Evolutionary conservation across 1,284 basidiomycete genomes (phyloP).

Genomic region (Bjerkandera adusta): DNA sequence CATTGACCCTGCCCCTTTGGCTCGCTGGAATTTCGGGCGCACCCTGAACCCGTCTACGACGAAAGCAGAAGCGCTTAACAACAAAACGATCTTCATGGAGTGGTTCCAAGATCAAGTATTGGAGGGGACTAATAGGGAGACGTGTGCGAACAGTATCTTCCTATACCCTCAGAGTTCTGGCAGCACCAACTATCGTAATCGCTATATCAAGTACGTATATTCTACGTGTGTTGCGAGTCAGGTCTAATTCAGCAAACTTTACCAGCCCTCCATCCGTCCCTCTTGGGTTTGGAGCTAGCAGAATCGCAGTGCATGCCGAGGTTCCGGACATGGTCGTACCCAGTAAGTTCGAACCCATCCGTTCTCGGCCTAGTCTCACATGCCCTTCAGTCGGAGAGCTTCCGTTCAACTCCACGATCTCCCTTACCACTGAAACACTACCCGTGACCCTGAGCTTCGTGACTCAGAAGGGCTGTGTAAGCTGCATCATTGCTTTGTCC

Average conservation of each 20-base stretch:
- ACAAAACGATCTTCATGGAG: constrained; percentile 34
- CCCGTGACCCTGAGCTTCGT: constrained; percentile 39
- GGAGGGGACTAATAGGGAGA: constrained; percentile 23
- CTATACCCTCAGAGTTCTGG: constrained; percentile 35
- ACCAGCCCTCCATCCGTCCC: constrained; percentile 23
- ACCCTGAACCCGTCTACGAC: constrained; percentile 21
- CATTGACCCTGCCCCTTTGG: constrained; percentile 36
- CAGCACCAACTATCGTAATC: constrained; percentile 25
- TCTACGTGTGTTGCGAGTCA: neutral
- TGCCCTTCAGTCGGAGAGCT: constrained; percentile 34
- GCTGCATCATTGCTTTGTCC: constrained; percentile 5
- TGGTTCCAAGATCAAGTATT: constrained; percentile 35
- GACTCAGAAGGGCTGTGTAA: constrained; percentile 35
- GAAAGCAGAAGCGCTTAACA: constrained; percentile 23
- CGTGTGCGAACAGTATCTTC: constrained; percentile 37
- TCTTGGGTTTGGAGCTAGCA: constrained; percentile 29
- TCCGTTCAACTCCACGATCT: constrained; percentile 38
- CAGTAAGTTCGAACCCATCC: constrained; percentile 16
- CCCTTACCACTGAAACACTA: constrained; percentile 34
- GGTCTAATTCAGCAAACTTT: neutral
- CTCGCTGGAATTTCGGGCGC: constrained; percentile 34
- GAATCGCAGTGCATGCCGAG: constrained; percentile 29
- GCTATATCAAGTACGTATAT: constrained; percentile 23
- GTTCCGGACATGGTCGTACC: constrained; percentile 40
- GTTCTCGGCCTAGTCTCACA: neutral